A percentile compares a stretch with the other conserved stretches of the same genome.
phyloP scores from a whole-genome alignment of 192 early-diverging fungal species.

The Linnemannia schmuckeri region DNA sequence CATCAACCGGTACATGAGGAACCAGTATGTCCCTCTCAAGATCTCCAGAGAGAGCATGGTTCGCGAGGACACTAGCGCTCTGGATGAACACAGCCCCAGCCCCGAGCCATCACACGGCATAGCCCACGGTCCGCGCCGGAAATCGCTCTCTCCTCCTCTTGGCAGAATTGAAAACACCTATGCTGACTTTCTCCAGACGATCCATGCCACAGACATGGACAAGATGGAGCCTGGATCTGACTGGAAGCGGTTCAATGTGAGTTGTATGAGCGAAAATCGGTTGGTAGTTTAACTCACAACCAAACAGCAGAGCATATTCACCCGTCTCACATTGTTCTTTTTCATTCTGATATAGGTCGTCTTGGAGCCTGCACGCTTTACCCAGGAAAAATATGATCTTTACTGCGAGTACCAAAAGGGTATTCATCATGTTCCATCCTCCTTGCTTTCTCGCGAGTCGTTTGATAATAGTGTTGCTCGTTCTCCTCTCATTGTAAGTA shows the following conservation, averaged over 20 bases:
- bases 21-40: conserved; percentile 50
- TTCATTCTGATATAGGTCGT: conserved; percentile 54
- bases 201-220: conserved; percentile 38
- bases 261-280: neutral
- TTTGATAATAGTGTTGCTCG: conserved; percentile 82
- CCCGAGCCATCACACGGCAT: conserved; percentile 15
- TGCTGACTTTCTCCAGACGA: conserved; percentile 40
- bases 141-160: conserved; percentile 41
- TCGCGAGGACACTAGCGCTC: conserved; percentile 23
- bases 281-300: neutral
- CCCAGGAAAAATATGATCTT: conserved; percentile 81
- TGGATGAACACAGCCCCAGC: conserved; percentile 43
- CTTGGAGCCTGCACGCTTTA: conserved; percentile 75
- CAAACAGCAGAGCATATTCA: neutral
- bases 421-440: conserved; percentile 80
- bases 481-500: conserved; percentile 72
- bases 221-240: conserved; percentile 5
- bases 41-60: conserved; percentile 43
- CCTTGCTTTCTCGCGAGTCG: conserved; percentile 62
- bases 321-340: neutral
- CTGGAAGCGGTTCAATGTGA: conserved; percentile 49
- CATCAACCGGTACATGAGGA: conserved; percentile 68
- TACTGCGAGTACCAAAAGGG: conserved; percentile 86
- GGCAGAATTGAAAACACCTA: conserved; percentile 22
- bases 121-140: conserved; percentile 16